A percentile compares a stretch with the other conserved stretches of the same genome.
phyloP scores from a whole-genome alignment of 306 rosid genomes.

The Mimosa pudica region DNA sequence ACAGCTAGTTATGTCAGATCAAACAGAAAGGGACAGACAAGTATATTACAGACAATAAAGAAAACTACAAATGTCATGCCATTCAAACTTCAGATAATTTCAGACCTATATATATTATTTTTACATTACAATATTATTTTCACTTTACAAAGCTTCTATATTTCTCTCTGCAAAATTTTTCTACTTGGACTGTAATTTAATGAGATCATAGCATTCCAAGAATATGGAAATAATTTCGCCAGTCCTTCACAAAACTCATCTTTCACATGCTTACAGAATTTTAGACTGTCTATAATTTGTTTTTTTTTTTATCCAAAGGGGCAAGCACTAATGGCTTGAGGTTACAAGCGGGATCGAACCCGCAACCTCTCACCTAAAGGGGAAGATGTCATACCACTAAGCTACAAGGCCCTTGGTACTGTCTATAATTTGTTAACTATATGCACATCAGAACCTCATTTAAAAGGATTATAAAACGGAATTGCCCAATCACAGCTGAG shows the following conservation, averaged over 20 bases:
- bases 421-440: background rate
- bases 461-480: background rate
- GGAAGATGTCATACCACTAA: too few relatives aligned
- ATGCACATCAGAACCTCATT: background rate
- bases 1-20: background rate
- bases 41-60: background rate
- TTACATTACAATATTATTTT: too few relatives aligned
- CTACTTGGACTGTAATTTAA: background rate
- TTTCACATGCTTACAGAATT: background rate
- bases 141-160: background rate
- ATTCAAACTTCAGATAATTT: too few relatives aligned
- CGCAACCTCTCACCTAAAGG: too few relatives aligned
- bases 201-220: background rate
- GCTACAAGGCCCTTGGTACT: too few relatives aligned
- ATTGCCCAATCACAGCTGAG: constrained; percentile 18
- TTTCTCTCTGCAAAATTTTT: background rate
- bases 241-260: background rate
- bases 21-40: background rate
- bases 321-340: too few relatives aligned
- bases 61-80: too few relatives aligned
- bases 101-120: too few relatives aligned
- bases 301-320: too few relatives aligned
- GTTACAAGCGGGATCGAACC: too few relatives aligned
- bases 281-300: background rate
- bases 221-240: background rate